Conservation (phyloP, 176 grass and related monocot genomes). For the Microstegium vimineum region DNA sequence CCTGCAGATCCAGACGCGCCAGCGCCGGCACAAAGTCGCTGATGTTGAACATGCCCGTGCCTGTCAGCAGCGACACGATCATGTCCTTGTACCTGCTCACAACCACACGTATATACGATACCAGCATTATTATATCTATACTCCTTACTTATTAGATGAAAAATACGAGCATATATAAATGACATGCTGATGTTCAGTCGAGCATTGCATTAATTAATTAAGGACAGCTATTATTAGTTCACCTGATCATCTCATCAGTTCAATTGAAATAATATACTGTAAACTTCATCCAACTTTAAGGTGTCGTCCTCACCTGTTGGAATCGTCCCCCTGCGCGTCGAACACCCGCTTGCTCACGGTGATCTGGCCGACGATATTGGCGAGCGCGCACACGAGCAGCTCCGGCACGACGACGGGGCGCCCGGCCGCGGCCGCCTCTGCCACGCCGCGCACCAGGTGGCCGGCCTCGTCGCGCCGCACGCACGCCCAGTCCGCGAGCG, state of each 20-base stretch:
- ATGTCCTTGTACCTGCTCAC: slow-evolving; percentile 68
- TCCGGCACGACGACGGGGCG: slow-evolving; percentile 61
- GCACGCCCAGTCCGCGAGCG: slow-evolving; percentile 50
- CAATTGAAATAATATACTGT: background rate
- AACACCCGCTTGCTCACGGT: slow-evolving; percentile 78
- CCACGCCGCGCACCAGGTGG: slow-evolving; percentile 21
- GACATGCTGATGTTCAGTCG: background rate
- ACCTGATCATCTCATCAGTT: background rate
- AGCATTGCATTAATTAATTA: background rate
- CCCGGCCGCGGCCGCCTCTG: background rate
- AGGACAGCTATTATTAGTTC: background rate
- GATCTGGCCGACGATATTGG: slow-evolving; percentile 78
- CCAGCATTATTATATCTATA: background rate
- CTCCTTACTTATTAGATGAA: too few species aligned
- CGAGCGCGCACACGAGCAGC: slow-evolving; percentile 68
- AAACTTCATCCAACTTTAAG: background rate
- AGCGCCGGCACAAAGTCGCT: slow-evolving; percentile 81
- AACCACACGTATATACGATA: background rate
- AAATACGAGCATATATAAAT: background rate
- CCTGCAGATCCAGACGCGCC: slow-evolving; percentile 75
- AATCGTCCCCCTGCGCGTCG: slow-evolving; percentile 63
- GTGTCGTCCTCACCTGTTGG: slow-evolving; percentile 63
- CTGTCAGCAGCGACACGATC: slow-evolving; percentile 76
- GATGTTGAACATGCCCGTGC: slow-evolving; percentile 73
- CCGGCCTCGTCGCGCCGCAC: slow-evolving; percentile 66